Conservation (phyloP, 176 grass and related monocot species). For the Juncus inflexus region DNA sequence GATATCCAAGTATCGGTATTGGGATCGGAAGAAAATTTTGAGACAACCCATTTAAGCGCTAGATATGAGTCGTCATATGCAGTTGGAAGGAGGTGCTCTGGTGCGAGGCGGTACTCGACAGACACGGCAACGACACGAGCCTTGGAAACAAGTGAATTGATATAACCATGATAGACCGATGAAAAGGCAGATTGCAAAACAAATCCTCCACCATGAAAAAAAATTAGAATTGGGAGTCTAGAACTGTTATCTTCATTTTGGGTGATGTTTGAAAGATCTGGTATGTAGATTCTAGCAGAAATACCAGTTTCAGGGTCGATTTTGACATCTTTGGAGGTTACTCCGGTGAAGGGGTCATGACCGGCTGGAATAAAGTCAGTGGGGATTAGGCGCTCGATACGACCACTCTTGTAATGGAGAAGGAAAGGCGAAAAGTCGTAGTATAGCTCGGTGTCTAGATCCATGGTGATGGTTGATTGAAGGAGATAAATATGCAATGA, state of each 20-base stretch:
- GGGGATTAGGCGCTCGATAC: conserved; percentile 41
- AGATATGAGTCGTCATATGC: conserved; percentile 60
- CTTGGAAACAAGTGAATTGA: conserved; percentile 55
- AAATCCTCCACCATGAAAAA: conserved; percentile 77
- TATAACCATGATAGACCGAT: conserved; percentile 56
- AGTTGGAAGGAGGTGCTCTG: conserved; percentile 61
- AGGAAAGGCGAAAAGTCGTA: conserved; percentile 69
- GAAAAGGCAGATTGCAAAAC: conserved; percentile 45
- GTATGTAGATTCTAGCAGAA: conserved; percentile 54
- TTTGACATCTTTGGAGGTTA: conserved; percentile 54
- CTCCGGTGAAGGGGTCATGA: conserved; percentile 38
- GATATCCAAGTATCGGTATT: conserved; percentile 37
- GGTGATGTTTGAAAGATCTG: neutral
- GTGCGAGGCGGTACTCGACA: conserved; percentile 72
- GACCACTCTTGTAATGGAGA: conserved; percentile 57
- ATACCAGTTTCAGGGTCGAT: conserved; percentile 36
- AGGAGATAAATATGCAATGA: too few species aligned
- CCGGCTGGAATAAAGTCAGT: conserved; percentile 31
- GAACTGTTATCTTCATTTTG: neutral
- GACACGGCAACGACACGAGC: conserved; percentile 55
- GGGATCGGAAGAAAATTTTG: conserved; percentile 12
- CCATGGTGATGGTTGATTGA: conserved; percentile 40
- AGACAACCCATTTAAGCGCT: conserved; percentile 46
- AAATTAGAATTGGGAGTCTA: conserved; percentile 59
- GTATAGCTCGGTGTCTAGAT: conserved; percentile 39